Percentiles rank a stretch among this genome's conserved stretches.
phyloP scores from a whole-genome alignment of 2,329 filamentous ascomycete genomes.

The Penicillium hesseltinei region DNA sequence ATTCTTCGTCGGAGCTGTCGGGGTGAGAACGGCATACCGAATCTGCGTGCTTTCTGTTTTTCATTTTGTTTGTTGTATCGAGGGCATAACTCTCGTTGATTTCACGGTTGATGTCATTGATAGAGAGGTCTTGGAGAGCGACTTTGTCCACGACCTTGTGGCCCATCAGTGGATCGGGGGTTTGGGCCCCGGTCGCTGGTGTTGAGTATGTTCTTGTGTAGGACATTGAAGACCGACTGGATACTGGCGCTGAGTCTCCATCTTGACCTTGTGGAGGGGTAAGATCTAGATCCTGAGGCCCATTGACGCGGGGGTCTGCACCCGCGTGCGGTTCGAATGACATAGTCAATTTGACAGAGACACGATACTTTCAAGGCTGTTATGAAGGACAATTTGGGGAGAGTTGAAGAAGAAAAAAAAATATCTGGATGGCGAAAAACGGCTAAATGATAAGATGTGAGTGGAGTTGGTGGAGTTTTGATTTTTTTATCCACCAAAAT shows the following conservation, averaged over 20 bases:
- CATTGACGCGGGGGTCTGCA: constrained; percentile 7
- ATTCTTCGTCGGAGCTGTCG: constrained; percentile 18
- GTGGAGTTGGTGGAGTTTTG: constrained; percentile 14
- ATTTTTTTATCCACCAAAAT: constrained; percentile 3
- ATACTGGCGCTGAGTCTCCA: constrained; percentile 14
- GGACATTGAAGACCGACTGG: constrained; percentile 21
- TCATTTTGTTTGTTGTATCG: constrained; percentile 15
- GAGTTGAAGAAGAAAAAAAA: background rate
- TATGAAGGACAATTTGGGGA: background rate
- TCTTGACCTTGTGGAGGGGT: background rate
- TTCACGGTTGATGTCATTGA: constrained; percentile 11
- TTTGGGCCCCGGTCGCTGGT: constrained; percentile 29
- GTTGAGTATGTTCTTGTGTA: constrained; percentile 21
- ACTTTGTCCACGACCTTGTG: constrained; percentile 15
- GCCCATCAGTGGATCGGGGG: constrained; percentile 28
- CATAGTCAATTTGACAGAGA: constrained; percentile 5
- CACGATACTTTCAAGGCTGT: background rate
- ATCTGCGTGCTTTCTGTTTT: constrained; percentile 16
- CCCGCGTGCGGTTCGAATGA: constrained; percentile 6
- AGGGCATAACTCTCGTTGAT: constrained; percentile 17
- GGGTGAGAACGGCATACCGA: constrained; percentile 13
- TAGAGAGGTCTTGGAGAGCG: constrained; percentile 19
- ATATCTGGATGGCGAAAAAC: constrained; percentile 1
- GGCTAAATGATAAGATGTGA: constrained; percentile 9
- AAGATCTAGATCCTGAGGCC: constrained; percentile 3